Base-by-base conservation (phyloP, 2,329 filamentous ascomycete species). In the Chaetoscypha palmicola region DNA sequence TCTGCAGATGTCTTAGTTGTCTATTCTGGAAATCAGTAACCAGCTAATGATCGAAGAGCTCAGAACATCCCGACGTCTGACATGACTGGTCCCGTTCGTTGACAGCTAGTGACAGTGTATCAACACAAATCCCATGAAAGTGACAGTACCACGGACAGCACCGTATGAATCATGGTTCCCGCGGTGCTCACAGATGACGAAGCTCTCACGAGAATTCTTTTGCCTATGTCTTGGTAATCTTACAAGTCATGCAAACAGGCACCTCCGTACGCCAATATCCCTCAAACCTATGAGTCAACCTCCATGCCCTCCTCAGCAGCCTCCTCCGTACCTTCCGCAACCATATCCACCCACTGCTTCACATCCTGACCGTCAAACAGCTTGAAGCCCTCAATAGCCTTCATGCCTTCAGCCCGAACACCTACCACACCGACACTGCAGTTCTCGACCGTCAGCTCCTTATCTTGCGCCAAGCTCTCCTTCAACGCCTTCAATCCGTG, bases 371-470 rank as follows among this genome's bases (percentile, higher is more conserved):
- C 90, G 64, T 98, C 92, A 60, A 86, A 92, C 54, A 95, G 73
- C 72, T 86, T 87, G 70, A 97, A 97, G 52, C 78, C 77, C 73
- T 97, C 86, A 23, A 84, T 67, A 43, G 62, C 68, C 65, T 74
- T 72, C 42, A 70, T 69, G 5, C 69, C 68, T 48, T 68, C 66
- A 51, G 65, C 66, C 44, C 69, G 69, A 38, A 79, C 57, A 8
- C 90, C 90, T 17, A 90, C 86, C 49, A 96, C 74, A 28, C 86
- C 90, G 42, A 98, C 78, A 57, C 88, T 95, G 43, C 90, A 95
- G 71, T 98, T 98, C 66, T 97, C 92, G 31, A 96, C 79, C 43
- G 91, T 97, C 65, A 98, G 71, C 75, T 97, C 90, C 73, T 94
- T 94, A 69, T 98, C 92, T 76, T 97, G 91, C 46, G 86, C 85